phyloP scores from a whole-genome alignment of 345 rosid species.

The Microcos paniculata region DNA sequence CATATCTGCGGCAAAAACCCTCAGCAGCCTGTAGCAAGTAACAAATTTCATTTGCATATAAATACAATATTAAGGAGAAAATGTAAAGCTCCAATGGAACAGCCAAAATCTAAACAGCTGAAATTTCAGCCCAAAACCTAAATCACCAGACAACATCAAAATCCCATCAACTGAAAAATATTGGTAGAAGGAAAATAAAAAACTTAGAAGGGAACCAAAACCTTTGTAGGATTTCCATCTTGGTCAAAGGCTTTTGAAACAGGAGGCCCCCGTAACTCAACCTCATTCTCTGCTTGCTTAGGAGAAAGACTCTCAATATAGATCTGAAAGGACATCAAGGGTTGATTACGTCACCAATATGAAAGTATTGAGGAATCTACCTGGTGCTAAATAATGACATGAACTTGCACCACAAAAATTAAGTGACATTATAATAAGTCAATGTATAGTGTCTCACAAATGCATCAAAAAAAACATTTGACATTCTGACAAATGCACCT shows the following conservation, averaged over 20 bases:
- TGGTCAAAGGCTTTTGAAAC: slow-evolving; percentile 84
- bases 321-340: slow-evolving; percentile 47
- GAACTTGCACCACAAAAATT: not conserved
- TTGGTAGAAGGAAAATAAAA: not conserved
- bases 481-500: not conserved
- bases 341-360: not conserved
- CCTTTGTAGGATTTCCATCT: slow-evolving; percentile 94
- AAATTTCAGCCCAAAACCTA: not conserved
- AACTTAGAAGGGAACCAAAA: slow-evolving; percentile 30
- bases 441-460: not conserved
- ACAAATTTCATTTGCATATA: slow-evolving; percentile 12
- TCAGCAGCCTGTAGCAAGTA: slow-evolving; percentile 77
- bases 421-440: no score
- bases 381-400: not conserved
- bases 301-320: slow-evolving; percentile 54
- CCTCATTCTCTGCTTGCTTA: slow-evolving; percentile 75
- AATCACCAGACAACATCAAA: slow-evolving; percentile 3
- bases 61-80: not conserved
- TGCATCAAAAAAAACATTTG: not conserved
- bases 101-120: not conserved
- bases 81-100: slow-evolving; percentile 13
- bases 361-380: not conserved
- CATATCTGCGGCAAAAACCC: slow-evolving; percentile 88
- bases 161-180: slow-evolving; percentile 14
- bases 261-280: slow-evolving; percentile 96